Evolutionary conservation across 352 stramenopile genomes (phyloP).

Genomic region (Globisporangium recalcitrans): DNA sequence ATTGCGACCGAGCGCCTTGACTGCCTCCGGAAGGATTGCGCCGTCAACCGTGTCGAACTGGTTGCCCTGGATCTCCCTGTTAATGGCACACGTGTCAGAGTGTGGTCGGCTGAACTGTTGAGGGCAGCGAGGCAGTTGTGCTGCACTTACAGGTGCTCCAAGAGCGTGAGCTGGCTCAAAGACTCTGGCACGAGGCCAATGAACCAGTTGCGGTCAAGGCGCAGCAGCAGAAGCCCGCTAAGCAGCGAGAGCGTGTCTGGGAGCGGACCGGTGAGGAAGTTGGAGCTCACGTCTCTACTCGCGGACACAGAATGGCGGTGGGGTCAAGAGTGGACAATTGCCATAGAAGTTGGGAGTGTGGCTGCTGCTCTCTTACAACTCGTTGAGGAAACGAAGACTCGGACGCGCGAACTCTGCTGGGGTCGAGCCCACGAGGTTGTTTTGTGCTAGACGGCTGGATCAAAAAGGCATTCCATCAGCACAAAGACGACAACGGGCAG

Average conservation of each 20-base stretch:
- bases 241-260: slow-evolving; percentile 42
- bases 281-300: slow-evolving; percentile 59
- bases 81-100: neutral
- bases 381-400: slow-evolving; percentile 41
- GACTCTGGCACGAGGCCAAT: slow-evolving; percentile 34
- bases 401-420: slow-evolving; percentile 45
- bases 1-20: slow-evolving; percentile 41
- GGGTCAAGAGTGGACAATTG: neutral
- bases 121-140: neutral
- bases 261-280: slow-evolving; percentile 51
- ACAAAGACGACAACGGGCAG: neutral
- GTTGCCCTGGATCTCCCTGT: slow-evolving; percentile 50
- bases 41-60: slow-evolving; percentile 33
- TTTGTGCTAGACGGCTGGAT: slow-evolving; percentile 42
- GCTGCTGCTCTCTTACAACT: slow-evolving; percentile 34
- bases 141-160: slow-evolving; percentile 54
- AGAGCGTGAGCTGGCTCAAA: slow-evolving; percentile 31
- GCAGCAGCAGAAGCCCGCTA: slow-evolving; percentile 32
- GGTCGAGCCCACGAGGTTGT: slow-evolving; percentile 60
- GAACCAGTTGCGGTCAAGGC: slow-evolving; percentile 55
- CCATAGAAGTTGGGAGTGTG: neutral
- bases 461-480: neutral
- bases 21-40: slow-evolving; percentile 30
- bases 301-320: neutral
- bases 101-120: neutral